Percentiles rank a stretch among this genome's conserved stretches.
Conservation (phyloP, 768 basidiomycete species). For the Lepiota venenata region DNA sequence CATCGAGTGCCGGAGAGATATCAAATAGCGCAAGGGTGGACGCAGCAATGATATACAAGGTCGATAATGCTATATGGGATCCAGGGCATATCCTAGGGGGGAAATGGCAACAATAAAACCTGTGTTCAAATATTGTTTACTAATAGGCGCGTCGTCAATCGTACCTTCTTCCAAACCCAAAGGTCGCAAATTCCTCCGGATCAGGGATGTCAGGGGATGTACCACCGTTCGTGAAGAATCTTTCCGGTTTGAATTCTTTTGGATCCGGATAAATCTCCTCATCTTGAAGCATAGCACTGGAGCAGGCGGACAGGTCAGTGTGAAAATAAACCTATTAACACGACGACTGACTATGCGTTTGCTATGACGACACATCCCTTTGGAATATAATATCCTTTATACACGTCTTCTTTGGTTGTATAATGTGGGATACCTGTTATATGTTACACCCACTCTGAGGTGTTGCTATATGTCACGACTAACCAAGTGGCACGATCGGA, state of each 20-base stretch:
- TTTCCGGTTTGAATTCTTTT: conserved; percentile 11
- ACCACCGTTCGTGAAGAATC: conserved; percentile 10
- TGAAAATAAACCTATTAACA: neutral
- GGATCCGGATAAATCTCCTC: conserved; percentile 11
- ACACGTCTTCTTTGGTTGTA: neutral
- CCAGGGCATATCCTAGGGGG: conserved; percentile 10
- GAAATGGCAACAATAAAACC: no score
- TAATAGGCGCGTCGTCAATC: neutral
- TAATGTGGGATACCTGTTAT: neutral
- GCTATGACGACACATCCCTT: conserved; percentile 4
- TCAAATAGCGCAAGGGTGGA: conserved; percentile 19
- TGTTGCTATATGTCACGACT: no score
- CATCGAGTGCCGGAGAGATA: conserved; percentile 15
- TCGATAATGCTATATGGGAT: neutral
- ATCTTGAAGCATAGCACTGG: conserved; percentile 13
- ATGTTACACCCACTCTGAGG: no score
- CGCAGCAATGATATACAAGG: conserved; percentile 17
- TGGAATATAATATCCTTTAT: conserved; percentile 13
- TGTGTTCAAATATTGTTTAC: no score
- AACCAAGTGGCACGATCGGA: neutral
- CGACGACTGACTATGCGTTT: conserved; percentile 1
- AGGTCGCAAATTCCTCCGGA: conserved; percentile 20
- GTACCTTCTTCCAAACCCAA: conserved; percentile 30
- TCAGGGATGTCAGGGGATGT: conserved; percentile 19
- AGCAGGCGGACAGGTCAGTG: neutral